Base-by-base conservation (phyloP, 225 moss, liverwort and hornwort genomes). In the Marchantia polymorpha region DNA sequence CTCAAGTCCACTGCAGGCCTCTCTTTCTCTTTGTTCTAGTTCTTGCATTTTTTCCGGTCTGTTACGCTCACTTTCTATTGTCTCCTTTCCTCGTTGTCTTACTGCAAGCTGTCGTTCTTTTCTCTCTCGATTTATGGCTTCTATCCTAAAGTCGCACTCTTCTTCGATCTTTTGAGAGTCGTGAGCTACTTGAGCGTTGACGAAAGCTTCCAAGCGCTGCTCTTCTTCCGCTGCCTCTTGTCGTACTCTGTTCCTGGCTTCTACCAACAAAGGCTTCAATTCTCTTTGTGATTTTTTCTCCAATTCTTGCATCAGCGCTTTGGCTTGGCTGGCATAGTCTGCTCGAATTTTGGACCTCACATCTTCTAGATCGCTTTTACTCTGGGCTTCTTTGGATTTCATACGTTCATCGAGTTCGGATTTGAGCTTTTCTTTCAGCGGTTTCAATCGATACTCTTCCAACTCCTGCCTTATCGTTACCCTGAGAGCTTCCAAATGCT, bases 131-230 rank as follows among this genome's bases (percentile, higher is more conserved):
- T 76, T 76, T 39, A 76, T 46, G 5, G 59, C 60, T 47, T 76
- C 59, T 46, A 76, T 61, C 22, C 16, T 39, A 6, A 11, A 29
- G 59, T 76, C 60, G 31, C 60, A 61, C 11, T 76, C 76, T 10
- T 61, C 76, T 10, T 76, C 76, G 53, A 76, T 76, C 23, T 76
- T 76, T 60, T 59, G 39, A 23, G 59, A 59, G 8, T 76, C 76
- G 17, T 59, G 59, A 23, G 39, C 46, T 11, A 76, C 59, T 60
- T 76, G 76, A 60, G 76, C 59, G 46, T 13, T 61, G 0, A 76
- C 59, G 22, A 61, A 76, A 20, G 63, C 46, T 63, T 76, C 76
- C 27, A 76, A 61, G 31, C 39, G 60, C 12, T 60, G 76, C 46
- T 16, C n/a, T n/a, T 59, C 76, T 19, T 76, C 60, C 0, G 15